phyloP scores from a whole-genome alignment of 2,329 filamentous ascomycete species.

The Penicillium palitans region DNA sequence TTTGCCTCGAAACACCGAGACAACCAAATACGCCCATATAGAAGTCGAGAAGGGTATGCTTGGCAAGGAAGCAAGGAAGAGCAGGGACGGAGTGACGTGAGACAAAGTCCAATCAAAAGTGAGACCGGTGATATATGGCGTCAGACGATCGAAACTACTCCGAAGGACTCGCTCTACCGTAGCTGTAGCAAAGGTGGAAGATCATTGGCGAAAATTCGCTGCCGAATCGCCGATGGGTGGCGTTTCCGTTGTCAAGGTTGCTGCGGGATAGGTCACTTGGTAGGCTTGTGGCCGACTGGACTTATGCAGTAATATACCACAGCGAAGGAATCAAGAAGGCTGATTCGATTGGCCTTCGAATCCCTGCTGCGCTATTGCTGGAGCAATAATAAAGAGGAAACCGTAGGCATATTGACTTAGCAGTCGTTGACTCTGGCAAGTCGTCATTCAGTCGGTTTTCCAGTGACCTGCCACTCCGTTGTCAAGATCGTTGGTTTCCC shows the following conservation, averaged over 20 bases:
- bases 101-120: background rate
- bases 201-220: background rate
- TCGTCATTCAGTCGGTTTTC: conserved; percentile 75
- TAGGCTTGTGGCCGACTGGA: background rate
- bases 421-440: background rate
- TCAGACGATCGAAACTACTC: background rate
- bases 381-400: background rate
- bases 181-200: background rate
- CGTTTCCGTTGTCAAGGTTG: background rate
- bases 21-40: conserved; percentile 2
- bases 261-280: background rate
- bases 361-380: background rate
- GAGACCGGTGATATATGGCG: background rate
- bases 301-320: background rate
- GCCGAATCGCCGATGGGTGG: background rate
- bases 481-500: conserved; percentile 70
- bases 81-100: background rate
- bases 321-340: background rate
- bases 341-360: background rate
- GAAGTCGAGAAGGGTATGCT: background rate
- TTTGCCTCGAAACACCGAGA: background rate
- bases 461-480: conserved; percentile 74
- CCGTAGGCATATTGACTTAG: background rate
- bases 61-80: background rate
- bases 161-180: background rate